Conservation (phyloP, 495 filamentous ascomycete genomes). For the Neurospora sp. region DNA sequence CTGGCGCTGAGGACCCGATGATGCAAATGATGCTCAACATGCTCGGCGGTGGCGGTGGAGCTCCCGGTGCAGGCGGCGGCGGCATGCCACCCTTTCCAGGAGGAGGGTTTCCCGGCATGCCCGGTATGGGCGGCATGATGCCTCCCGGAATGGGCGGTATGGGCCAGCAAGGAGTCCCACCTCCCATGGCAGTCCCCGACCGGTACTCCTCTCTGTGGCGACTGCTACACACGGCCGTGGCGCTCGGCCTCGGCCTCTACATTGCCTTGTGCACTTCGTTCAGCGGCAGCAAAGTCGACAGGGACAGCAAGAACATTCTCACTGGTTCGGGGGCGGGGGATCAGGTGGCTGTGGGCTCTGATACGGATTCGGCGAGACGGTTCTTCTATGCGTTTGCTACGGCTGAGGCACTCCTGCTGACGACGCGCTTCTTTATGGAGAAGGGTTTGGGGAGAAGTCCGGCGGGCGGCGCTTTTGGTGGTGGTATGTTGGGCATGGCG, state of each 20-base stretch:
- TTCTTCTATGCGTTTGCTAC: slow-evolving; percentile 73
- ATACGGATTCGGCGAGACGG: slow-evolving; percentile 9
- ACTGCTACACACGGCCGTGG: slow-evolving; percentile 63
- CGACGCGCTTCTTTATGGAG: slow-evolving; percentile 55
- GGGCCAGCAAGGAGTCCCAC: not conserved
- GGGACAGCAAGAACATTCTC: slow-evolving; percentile 13
- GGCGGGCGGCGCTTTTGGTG: slow-evolving; percentile 26
- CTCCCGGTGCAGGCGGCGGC: slow-evolving; percentile 11
- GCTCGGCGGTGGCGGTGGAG: slow-evolving; percentile 13
- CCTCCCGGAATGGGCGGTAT: slow-evolving; percentile 1
- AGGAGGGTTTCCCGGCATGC: slow-evolving; percentile 13
- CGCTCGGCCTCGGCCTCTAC: slow-evolving; percentile 61
- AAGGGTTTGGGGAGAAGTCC: slow-evolving; percentile 25
- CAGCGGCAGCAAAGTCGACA: slow-evolving; percentile 43
- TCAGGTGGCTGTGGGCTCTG: slow-evolving; percentile 13
- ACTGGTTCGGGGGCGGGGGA: slow-evolving; percentile 3
- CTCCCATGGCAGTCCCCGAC: slow-evolving; percentile 25
- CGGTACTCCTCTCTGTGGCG: slow-evolving; percentile 55
- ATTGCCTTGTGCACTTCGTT: slow-evolving; percentile 55
- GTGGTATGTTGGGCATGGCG: slow-evolving; percentile 50
- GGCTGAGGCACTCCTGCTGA: slow-evolving; percentile 63
- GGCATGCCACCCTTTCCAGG: slow-evolving; percentile 5
- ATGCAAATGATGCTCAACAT: slow-evolving; percentile 26
- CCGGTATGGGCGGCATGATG: slow-evolving; percentile 17
- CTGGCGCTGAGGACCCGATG: slow-evolving; percentile 24